Base-by-base conservation (phyloP, 2,329 filamentous ascomycete species). In the Cadophora luteo-olivacea region DNA sequence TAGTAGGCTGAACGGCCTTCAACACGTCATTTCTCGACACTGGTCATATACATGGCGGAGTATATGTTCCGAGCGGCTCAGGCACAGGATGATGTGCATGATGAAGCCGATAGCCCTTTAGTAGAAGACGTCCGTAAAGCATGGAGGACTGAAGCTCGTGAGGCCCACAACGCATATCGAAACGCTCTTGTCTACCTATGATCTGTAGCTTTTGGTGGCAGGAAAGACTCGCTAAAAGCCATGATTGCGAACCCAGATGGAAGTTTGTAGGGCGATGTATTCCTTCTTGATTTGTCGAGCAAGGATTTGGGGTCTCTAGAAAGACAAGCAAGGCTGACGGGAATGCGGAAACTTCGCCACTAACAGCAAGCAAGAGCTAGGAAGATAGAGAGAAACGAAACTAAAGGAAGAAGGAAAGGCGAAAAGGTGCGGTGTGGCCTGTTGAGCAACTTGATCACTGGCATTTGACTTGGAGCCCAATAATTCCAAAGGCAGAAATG, bases 311-410 rank as follows among this genome's bases (percentile, higher is more conserved):
- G 6, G 25, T 29, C 36, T 22, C 16, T 19, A 19, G 4, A 48
- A 22, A 14, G 22, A 66, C 8, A 45, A 19, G 41, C 29, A 48
- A 61, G 45, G 36, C 25, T 66, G 64, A 45, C 57, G 12, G n/a
- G 45, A 32, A 49, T 60, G 54, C 19, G 38, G 25, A 25, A 16
- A 49, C 38, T 51, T n/a, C 29, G 45, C 12, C 36, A 45, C 5
- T 16, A 4, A 45, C 22, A 1, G 22, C 22, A 60, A 45, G 36
- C 6, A 49, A 22, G n/a, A 49, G 19, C n/a, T 19, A 22, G n/a
- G 2, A 49, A 11, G n/a, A 49, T 22, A 19, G 22, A 49, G 16
- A 49, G 8, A 24, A 41, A 22, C 19, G 33, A 32, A 55, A 55
- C 5, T 29, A 8, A 57, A 61, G 12, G 41, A 19, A 45, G 41